These are phyloP conservation scores for Aristolochia contorta DNA, from an alignment of 164 flowering plant species.

Conservation along the genomic window DNA sequence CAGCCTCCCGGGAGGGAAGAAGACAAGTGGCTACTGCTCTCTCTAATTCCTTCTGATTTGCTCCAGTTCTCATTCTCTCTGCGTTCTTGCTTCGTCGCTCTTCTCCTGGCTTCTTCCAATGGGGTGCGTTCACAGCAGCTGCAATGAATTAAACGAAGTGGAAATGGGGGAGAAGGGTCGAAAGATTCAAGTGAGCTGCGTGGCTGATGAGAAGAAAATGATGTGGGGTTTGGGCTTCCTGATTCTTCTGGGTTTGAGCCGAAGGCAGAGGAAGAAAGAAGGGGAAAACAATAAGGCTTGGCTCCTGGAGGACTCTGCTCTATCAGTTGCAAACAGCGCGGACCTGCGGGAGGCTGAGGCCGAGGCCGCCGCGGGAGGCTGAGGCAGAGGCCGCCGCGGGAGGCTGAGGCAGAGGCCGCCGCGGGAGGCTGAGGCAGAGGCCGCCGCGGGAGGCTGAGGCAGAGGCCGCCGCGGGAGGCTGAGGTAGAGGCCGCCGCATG, in stretches of 20 bases:
- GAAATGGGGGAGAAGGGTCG: neutral
- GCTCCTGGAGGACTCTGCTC: slow-evolving; percentile 72
- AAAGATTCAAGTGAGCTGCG: slow-evolving; percentile 4
- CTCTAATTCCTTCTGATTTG: slow-evolving; percentile 8
- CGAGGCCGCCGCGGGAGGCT: too few species aligned
- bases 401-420: too few species aligned
- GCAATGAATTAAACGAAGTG: neutral
- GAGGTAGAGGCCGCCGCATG: too few species aligned
- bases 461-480: too few species aligned
- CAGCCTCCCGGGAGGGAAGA: too few species aligned
- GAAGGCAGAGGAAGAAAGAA: neutral
- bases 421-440: too few species aligned
- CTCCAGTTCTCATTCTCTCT: slow-evolving; percentile 9
- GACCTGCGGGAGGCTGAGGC: too few species aligned
- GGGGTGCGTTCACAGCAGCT: slow-evolving; percentile 24
- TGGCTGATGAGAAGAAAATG: neutral
- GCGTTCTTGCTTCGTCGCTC: slow-evolving; percentile 7
- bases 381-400: too few species aligned
- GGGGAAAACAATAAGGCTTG: slow-evolving; percentile 68
- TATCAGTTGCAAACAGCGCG: slow-evolving; percentile 21
- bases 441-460: too few species aligned
- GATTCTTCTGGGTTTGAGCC: neutral
- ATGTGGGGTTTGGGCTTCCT: slow-evolving; percentile 2
- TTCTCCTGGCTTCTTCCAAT: slow-evolving; percentile 6
- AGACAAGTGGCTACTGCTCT: too few species aligned